phyloP scores from a whole-genome alignment of 306 rosid species.

The Sesbania bispinosa region DNA sequence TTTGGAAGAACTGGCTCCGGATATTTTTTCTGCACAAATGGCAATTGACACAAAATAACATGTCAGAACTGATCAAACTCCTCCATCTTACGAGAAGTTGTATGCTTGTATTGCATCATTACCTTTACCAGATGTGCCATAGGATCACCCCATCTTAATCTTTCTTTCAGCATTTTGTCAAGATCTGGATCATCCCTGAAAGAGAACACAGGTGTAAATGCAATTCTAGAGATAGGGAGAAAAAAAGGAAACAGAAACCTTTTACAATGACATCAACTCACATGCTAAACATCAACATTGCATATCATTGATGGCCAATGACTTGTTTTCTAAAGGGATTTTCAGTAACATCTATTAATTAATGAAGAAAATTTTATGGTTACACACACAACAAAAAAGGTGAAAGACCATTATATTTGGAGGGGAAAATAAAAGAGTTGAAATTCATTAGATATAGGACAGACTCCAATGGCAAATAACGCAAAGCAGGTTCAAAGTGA shows the following conservation, averaged over 20 bases:
- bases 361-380: neutral
- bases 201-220: slow-evolving; percentile 14
- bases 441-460: neutral
- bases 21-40: slow-evolving; percentile 58
- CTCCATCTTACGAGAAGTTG: neutral
- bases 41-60: slow-evolving; percentile 22
- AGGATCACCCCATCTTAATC: slow-evolving; percentile 92
- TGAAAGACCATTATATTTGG: neutral
- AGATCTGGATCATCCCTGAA: slow-evolving; percentile 89
- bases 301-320: neutral
- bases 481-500: neutral
- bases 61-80: slow-evolving; percentile 19
- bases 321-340: neutral
- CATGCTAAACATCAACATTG: neutral
- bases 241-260: neutral
- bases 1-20: slow-evolving; percentile 50
- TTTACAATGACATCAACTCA: slow-evolving; percentile 10
- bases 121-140: slow-evolving; percentile 96
- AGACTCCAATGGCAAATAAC: neutral
- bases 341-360: neutral
- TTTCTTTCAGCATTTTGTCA: slow-evolving; percentile 67
- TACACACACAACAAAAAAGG: neutral
- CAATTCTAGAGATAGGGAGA: neutral
- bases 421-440: neutral
- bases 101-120: slow-evolving; percentile 23